phyloP scores from a whole-genome alignment of 306 rosid genomes.

The Lotus japonicus region DNA sequence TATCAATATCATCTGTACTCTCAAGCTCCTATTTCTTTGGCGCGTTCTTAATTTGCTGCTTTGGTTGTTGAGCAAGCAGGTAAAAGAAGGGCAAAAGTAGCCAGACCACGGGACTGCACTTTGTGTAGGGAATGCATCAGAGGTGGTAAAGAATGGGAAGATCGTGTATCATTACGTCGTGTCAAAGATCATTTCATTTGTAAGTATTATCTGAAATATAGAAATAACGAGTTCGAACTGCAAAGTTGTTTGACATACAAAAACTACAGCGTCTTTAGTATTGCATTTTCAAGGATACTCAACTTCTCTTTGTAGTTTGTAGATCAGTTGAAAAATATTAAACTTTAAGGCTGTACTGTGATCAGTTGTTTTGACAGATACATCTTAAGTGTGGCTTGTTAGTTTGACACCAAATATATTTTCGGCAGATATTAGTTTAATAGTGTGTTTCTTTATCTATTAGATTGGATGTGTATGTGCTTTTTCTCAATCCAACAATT shows the following conservation, averaged over 20 bases:
- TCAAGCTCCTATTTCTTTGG: background rate
- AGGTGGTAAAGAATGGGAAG: conserved; percentile 86
- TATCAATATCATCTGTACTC: background rate
- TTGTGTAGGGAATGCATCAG: conserved; percentile 94
- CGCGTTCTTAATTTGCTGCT: conserved; percentile 10
- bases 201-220: conserved; percentile 37
- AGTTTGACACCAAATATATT: background rate
- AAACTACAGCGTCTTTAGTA: background rate
- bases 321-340: background rate
- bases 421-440: too few species aligned
- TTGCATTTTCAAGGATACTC: background rate
- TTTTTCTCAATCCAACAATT: too few species aligned
- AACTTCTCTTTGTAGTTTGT: background rate
- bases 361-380: background rate
- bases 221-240: background rate
- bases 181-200: conserved; percentile 90
- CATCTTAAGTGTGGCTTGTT: background rate
- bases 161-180: conserved; percentile 67
- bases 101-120: conserved; percentile 74
- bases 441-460: too few species aligned
- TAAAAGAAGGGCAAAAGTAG: conserved; percentile 60
- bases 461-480: too few species aligned
- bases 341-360: background rate
- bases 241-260: background rate
- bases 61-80: conserved; percentile 44